Conservation (phyloP, 2,329 filamentous ascomycete species). For the Mollisiaceae sp. region DNA sequence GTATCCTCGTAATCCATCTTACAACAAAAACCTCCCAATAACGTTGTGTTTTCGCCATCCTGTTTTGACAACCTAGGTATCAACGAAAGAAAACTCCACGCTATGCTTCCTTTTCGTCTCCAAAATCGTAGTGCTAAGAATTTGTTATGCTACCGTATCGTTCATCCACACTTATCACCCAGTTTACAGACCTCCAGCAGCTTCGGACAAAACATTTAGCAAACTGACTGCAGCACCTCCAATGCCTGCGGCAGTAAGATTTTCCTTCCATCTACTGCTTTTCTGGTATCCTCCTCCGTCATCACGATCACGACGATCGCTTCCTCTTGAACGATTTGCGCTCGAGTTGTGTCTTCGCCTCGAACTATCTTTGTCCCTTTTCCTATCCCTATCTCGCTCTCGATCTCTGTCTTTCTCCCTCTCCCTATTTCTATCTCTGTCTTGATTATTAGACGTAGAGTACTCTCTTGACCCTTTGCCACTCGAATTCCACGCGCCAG, state of each 20-base stretch:
- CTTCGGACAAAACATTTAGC: conserved; percentile 62
- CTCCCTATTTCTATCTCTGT: conserved; percentile 45
- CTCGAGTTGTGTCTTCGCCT: conserved; percentile 5
- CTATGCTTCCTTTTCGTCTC: background rate
- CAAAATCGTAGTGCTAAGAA: background rate
- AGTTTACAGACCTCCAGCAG: conserved; percentile 47
- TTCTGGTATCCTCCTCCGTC: conserved; percentile 16
- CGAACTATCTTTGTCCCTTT: conserved; percentile 22
- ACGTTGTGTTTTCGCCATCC: background rate
- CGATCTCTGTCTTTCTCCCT: conserved; percentile 26
- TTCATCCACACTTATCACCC: background rate
- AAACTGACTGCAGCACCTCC: conserved; percentile 65
- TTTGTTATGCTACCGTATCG: background rate
- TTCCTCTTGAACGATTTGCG: background rate
- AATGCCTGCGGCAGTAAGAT: conserved; percentile 62
- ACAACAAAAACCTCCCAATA: background rate
- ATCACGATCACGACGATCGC: conserved; percentile 10
- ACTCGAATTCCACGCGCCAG: background rate
- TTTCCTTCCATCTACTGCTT: conserved; percentile 56
- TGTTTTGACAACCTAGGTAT: background rate
- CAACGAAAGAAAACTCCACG: background rate
- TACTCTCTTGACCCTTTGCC: background rate
- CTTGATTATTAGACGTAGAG: conserved; percentile 1
- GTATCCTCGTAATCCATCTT: background rate
- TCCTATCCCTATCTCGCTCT: conserved; percentile 19